A percentile compares a stretch with the other conserved stretches of the same genome.
These are phyloP conservation scores for Lachnellula subtilissima DNA, from an alignment of 2,329 filamentous ascomycete species.

Conservation along the genomic window DNA sequence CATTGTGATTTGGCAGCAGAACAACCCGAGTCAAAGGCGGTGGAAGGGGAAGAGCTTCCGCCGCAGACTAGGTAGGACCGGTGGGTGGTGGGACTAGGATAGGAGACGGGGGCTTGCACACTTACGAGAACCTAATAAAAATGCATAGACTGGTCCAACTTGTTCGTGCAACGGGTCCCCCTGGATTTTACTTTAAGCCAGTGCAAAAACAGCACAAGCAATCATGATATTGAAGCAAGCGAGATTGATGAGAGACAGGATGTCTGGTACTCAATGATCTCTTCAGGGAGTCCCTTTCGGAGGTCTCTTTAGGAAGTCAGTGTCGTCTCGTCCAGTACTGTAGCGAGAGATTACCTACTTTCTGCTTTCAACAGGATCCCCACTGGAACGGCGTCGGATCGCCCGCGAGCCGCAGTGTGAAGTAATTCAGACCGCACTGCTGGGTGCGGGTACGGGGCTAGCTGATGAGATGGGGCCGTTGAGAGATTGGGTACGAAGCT, in stretches of 20 bases:
- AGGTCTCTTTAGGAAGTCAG: no score
- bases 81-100: not conserved
- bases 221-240: not conserved
- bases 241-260: conserved; percentile 1
- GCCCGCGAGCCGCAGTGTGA: not conserved
- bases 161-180: conserved; percentile 5
- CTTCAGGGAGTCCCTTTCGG: no score
- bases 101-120: no score
- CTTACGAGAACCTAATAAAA: no score
- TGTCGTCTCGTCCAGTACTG: not conserved
- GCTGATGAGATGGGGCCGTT: not conserved
- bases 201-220: not conserved
- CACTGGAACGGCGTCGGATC: not conserved
- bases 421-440: not conserved
- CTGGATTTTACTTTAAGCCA: conserved; percentile 1
- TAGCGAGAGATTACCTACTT: not conserved
- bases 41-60: not conserved
- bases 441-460: not conserved
- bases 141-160: no score
- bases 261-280: not conserved
- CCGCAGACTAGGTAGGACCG: not conserved
- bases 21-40: conserved; percentile 1
- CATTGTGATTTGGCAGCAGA: conserved; percentile 4
- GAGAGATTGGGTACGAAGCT: not conserved
- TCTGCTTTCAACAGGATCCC: not conserved